Evolutionary conservation across 768 basidiomycete genomes (phyloP).

Genomic region (Rhizopogon sp.): DNA sequence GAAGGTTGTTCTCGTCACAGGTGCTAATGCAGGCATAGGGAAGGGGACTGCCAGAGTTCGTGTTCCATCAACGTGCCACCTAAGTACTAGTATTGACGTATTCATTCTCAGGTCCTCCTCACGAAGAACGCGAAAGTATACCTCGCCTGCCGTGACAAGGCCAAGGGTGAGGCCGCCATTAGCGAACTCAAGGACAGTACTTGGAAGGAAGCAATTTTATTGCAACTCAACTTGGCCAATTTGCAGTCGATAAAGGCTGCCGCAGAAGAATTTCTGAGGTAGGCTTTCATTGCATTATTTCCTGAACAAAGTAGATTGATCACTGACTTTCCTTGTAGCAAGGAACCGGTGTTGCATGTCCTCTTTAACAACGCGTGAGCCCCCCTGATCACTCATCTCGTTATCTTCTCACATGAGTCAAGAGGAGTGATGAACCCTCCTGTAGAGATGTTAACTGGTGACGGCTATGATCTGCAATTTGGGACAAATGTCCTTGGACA

Average conservation of each 20-base stretch:
- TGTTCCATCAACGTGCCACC: too few species aligned
- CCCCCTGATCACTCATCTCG: too few species aligned
- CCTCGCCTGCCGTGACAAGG: slow-evolving; percentile 26
- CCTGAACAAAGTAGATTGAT: too few species aligned
- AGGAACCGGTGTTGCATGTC: too few species aligned
- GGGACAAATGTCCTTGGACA: too few species aligned
- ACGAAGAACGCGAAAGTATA: slow-evolving; percentile 47
- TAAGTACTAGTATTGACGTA: not conserved
- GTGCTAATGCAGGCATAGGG: slow-evolving; percentile 41
- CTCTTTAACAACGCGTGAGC: slow-evolving; percentile 25
- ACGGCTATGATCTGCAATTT: too few species aligned
- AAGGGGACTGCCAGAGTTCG: slow-evolving; percentile 31
- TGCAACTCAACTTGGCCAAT: slow-evolving; percentile 41
- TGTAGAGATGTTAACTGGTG: too few species aligned
- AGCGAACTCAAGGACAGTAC: slow-evolving; percentile 5
- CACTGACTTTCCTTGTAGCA: too few species aligned
- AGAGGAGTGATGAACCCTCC: too few species aligned
- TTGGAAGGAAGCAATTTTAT: slow-evolving; percentile 37
- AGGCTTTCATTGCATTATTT: slow-evolving; percentile 3
- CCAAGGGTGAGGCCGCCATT: too few species aligned
- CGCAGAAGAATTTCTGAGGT: slow-evolving; percentile 36
- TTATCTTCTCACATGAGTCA: too few species aligned
- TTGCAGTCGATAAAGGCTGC: slow-evolving; percentile 36
- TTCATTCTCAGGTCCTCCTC: slow-evolving; percentile 31
- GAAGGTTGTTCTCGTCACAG: slow-evolving; percentile 12